Percentiles rank a stretch among this genome's conserved stretches.
Conservation (phyloP, 1,284 basidiomycete species). For the Cryptococcus amylolentus region DNA sequence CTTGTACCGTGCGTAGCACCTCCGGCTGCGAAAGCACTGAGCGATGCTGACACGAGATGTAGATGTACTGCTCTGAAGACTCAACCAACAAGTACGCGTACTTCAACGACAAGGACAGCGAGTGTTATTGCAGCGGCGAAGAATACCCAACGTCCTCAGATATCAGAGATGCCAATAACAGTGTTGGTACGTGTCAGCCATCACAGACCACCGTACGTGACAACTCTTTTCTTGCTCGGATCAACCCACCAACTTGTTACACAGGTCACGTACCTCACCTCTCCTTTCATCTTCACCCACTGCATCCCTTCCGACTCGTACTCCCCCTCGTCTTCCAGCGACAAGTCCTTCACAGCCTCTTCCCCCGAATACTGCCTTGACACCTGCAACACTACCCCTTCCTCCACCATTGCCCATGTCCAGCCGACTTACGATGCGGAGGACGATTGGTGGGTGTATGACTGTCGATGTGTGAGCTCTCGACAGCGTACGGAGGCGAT, state of each 20-base stretch:
- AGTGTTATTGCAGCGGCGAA: neutral
- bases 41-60: neutral
- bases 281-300: constrained; percentile 5
- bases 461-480: neutral
- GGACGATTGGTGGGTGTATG: neutral
- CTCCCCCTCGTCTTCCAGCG: neutral
- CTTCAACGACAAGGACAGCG: neutral
- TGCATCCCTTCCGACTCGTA: neutral
- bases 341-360: neutral
- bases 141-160: constrained; percentile 1
- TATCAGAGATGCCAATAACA: neutral
- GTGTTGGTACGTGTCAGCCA: neutral
- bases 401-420: neutral
- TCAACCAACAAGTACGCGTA: constrained; percentile 1
- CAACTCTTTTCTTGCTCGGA: neutral
- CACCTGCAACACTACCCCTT: neutral
- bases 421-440: neutral
- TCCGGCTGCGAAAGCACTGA: neutral
- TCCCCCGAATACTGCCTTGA: neutral
- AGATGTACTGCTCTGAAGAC: neutral
- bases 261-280: constrained; percentile 4
- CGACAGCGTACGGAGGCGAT: no score
- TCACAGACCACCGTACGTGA: constrained; percentile 1
- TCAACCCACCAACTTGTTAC: neutral
- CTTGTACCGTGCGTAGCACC: neutral